phyloP scores from a whole-genome alignment of 1,284 basidiomycete species.

The Anthracocystis setariae region DNA sequence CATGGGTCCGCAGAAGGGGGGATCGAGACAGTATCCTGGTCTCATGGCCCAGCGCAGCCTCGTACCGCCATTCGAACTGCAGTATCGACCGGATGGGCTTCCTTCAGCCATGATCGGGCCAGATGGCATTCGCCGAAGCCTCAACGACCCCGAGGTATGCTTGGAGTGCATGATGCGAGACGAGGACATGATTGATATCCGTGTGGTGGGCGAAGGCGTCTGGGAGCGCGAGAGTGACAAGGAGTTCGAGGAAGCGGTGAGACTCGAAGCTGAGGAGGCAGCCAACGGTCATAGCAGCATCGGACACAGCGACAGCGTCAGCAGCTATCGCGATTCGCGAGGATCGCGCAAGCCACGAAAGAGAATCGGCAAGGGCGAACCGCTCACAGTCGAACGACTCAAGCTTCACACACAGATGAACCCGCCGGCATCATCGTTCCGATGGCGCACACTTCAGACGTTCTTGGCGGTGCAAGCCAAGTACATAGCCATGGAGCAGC shows the following conservation, averaged over 20 bases:
- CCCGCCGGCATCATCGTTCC: conserved; percentile 71
- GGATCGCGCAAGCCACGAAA: conserved; percentile 72
- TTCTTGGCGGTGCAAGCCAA: conserved; percentile 71
- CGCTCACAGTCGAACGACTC: conserved; percentile 71
- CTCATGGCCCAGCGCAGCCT: conserved; percentile 62
- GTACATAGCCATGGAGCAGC: conserved; percentile 69
- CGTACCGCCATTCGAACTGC: conserved; percentile 66
- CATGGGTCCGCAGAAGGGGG: conserved; percentile 29
- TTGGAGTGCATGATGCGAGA: conserved; percentile 99
- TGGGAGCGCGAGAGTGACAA: conserved; percentile 93
- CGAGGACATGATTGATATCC: conserved; percentile 95
- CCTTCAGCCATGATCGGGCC: conserved; percentile 59
- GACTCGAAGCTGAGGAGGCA: conserved; percentile 72
- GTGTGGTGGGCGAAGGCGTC: conserved; percentile 82
- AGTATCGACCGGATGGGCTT: conserved; percentile 63
- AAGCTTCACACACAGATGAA: conserved; percentile 85
- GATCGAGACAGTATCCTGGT: conserved; percentile 58
- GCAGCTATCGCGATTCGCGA: conserved; percentile 37
- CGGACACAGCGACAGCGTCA: conserved; percentile 30
- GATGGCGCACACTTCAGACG: conserved; percentile 71
- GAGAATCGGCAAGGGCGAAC: conserved; percentile 66
- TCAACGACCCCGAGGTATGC: conserved; percentile 78
- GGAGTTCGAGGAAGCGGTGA: conserved; percentile 80
- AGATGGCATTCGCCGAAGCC: conserved; percentile 57
- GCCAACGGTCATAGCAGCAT: conserved; percentile 17